phyloP scores from a whole-genome alignment of 176 grass and related monocot genomes.

The Pharus latifolius region DNA sequence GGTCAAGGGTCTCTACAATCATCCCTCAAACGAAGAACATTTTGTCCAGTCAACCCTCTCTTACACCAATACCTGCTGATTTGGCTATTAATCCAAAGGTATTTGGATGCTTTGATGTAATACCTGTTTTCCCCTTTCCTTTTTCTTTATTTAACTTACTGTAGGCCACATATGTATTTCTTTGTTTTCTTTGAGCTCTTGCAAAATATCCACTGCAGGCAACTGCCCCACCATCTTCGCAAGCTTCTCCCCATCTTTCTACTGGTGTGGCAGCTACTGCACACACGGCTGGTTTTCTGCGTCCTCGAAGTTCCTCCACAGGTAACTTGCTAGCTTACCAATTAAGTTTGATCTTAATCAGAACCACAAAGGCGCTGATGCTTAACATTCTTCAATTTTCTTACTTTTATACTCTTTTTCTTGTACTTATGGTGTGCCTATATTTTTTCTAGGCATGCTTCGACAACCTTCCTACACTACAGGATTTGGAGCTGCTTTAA shows the following conservation, averaged over 20 bases:
- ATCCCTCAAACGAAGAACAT: conserved; percentile 42
- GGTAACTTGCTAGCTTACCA: conserved; percentile 35
- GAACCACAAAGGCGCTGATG: too few species aligned
- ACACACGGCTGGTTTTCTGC: conserved; percentile 53
- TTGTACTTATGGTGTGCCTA: conserved; percentile 2
- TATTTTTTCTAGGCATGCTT: conserved; percentile 53
- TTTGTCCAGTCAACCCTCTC: conserved; percentile 33
- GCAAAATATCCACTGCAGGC: conserved; percentile 32
- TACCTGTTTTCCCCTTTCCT: background rate
- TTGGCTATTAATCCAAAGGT: conserved; percentile 62
- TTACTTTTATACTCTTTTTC: background rate
- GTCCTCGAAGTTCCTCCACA: conserved; percentile 58
- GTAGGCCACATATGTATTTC: background rate
- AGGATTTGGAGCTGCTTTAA: conserved; percentile 89
- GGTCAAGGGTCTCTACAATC: conserved; percentile 31
- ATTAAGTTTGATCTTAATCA: too few species aligned
- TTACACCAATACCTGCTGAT: conserved; percentile 40
- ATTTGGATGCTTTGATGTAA: background rate
- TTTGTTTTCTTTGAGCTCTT: conserved; percentile 17
- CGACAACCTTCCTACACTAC: conserved; percentile 60
- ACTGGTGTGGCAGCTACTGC: conserved; percentile 29
- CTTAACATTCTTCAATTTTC: too few species aligned
- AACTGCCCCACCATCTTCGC: conserved; percentile 31
- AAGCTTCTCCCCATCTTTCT: conserved; percentile 51
- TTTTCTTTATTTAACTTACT: conserved; percentile 6